Evolutionary conservation across 73 alveolate species (phyloP), one percentile per base, ranked within the genome.

Genomic region (Uronychia setigera): DNA sequence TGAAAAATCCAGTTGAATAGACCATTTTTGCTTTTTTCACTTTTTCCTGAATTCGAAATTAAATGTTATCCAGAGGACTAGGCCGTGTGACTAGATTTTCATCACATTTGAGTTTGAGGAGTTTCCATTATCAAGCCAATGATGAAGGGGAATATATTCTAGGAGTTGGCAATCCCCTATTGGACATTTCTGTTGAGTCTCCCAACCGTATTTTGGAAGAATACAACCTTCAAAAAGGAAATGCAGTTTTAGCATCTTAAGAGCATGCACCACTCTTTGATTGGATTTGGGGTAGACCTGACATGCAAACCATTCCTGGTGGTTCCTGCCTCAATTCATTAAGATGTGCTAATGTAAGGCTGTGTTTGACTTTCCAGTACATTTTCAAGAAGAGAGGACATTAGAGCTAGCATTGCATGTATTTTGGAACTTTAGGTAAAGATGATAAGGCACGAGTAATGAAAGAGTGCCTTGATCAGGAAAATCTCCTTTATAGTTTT

Each of bases 81-180:
- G n/a, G n/a, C n/a, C n/a, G n/a, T n/a, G n/a, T n/a, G n/a, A n/a
- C n/a, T n/a, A n/a, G n/a, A n/a, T n/a, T n/a, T n/a, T n/a, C n/a
- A n/a, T n/a, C n/a, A n/a, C n/a, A n/a, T n/a, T n/a, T n/a, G n/a
- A n/a, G n/a, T n/a, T n/a, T n/a, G n/a, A n/a, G n/a, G n/a, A n/a
- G n/a, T n/a, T n/a, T n/a, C n/a, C n/a, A n/a, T n/a, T n/a, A n/a
- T n/a, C n/a, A n/a, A n/a, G n/a, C n/a, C n/a, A n/a, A n/a, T 31
- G 81, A 31, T 27, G 28, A 76, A 29, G 46, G 59, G 31, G 59
- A 26, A 33, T 58, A 87, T 25, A 74, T 93, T 32, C 87, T 93
- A 31, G 93, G 90, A 0, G 83, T 93, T 35, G 94, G 94, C 31
- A 87, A 91, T 91, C 96, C 98, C 32, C 96, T 93, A 33, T 79